Conservation (phyloP, 140 eudicot species). For the Senecio squalidus region DNA sequence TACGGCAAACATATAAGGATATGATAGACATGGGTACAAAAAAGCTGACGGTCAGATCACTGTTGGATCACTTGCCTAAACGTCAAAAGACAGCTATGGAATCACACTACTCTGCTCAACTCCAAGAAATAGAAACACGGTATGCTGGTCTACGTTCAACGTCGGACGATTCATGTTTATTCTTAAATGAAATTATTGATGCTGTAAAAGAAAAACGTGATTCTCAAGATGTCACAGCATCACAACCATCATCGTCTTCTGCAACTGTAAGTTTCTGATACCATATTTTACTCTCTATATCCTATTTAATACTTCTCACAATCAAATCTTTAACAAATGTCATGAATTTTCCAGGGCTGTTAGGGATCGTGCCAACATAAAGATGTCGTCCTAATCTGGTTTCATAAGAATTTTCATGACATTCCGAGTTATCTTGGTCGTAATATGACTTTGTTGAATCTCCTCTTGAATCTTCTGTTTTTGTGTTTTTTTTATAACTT, state of each 20-base stretch:
- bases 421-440: too few relatives aligned
- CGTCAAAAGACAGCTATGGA: background rate
- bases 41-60: background rate
- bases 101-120: background rate
- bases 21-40: background rate
- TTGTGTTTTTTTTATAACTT: too few relatives aligned
- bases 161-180: too few relatives aligned
- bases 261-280: constrained; percentile 2
- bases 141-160: background rate
- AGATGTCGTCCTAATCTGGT: background rate
- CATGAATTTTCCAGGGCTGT: constrained; percentile 5
- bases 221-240: background rate
- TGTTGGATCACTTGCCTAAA: background rate
- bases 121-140: constrained; percentile 1
- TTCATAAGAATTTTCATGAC: background rate
- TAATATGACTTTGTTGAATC: too few relatives aligned
- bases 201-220: too few relatives aligned
- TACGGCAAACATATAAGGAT: background rate
- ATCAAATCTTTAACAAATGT: background rate
- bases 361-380: background rate
- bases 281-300: background rate
- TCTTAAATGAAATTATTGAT: background rate
- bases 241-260: constrained; percentile 6
- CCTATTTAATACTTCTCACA: background rate
- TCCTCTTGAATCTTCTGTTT: too few relatives aligned